Evolutionary conservation across 1,284 basidiomycete species (phyloP), one percentile per base, ranked within the genome.

Genomic region (Pseudozyma sp.): DNA sequence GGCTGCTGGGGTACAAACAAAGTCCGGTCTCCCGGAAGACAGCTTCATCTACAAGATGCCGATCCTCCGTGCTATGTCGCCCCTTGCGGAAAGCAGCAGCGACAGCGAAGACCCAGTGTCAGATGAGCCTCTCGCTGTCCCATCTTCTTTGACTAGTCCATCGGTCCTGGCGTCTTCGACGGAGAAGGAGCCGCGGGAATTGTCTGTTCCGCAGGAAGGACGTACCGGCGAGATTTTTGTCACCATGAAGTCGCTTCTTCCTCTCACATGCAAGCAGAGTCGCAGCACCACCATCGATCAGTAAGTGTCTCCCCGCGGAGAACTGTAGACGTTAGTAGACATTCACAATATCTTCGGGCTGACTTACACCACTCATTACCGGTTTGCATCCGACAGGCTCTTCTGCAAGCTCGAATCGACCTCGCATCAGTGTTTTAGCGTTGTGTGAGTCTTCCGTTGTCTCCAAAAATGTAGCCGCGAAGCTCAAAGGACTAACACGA

Each of bases 351-450:
- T 33, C 14, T n/a, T 9, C 5, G 44, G 11, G 31, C 46, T 34
- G 31, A 42, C 42, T 35, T 11, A 34, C n/a, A 30, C n/a, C 29
- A 16, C 17, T 7, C 7, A 11, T 42, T n/a, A n/a, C 19, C 46
- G 9, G 13, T 4, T 7, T 13, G 4, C 42, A 14, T 2, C n/a
- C 8, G n/a, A 17, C 47, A 61, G 49, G 17, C 60, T 71, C 29
- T 58, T 49, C 14, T 71, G 63, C 68, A 65, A 71, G 43, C 53
- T 74, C 33, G 35, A 66, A 5, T 60, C 63, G 45, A 70, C 67
- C n/a, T 70, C 72, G 1, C 64, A 75, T 51, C 53, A 64, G 19
- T 75, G 72, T 51, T 75, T 75, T 40, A 68, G 68, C 29, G 54
- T 70, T 29, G 72, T 75, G 45, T 54, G 24, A 53, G 58, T 51